Base-by-base conservation (phyloP, 495 filamentous ascomycete genomes). In the Tuber umbilicatum region DNA sequence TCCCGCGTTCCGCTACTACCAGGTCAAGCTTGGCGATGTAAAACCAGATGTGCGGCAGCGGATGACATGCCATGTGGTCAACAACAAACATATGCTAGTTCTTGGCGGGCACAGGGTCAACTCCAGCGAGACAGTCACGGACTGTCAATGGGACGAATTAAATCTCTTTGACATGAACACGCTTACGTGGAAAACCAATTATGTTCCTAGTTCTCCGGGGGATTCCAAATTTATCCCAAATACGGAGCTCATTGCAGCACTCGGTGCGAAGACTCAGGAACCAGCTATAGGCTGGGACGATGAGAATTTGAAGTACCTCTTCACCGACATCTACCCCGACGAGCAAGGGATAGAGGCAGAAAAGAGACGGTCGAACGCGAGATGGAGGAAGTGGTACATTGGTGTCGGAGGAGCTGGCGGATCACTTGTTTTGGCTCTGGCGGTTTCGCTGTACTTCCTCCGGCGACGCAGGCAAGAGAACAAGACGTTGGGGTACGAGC, bases 1-100 rank as follows among this genome's bases (percentile, higher is more conserved):
- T 27, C 71, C 71, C 1, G 40, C 71, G 4, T 73, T 73, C 71
- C 71, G 71, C n/a, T 73, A 68, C 31, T 68, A 55, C 41, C 71
- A 41, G 17, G 71, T 73, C 27, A 31, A 43, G 39, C 71, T 73
- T 40, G 71, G 71, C 12, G 40, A 71, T 37, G 7, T 31, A 9
- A 71, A 71, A 14, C 71, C 71, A 50, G 71, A 70, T 14, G 55
- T 41, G 5, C n/a, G 71, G 7, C 71, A 73, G n/a, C 38, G 31
- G 39, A 73, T 73, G 71, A 73, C 71, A 16, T 73, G 71, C 31
- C 71, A 73, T 68, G 42, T 41, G 41, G 47, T 73, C 2, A 68
- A 73, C 47, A 73, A 68, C n/a, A 50, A 40, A 31, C 71, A 60
- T 21, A 60, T 73, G 7, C 43, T 73, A 9, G 71, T 73, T 41